A percentile compares a stretch with the other conserved stretches of the same genome.
Conservation (phyloP, 345 rosid genomes). For the Eucalyptus pumila region DNA sequence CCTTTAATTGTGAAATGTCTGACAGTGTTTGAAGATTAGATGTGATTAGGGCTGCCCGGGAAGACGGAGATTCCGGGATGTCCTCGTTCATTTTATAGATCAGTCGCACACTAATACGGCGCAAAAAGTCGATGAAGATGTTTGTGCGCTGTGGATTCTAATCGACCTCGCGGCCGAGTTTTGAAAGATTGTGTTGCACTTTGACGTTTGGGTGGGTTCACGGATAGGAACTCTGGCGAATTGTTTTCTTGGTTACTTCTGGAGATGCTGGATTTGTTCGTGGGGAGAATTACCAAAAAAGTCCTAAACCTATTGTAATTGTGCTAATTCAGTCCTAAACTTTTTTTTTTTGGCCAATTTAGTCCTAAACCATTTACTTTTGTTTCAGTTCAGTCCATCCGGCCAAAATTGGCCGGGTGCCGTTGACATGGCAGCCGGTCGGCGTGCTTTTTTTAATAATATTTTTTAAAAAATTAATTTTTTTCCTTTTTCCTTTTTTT, state of each 20-base stretch:
- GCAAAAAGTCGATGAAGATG: neutral
- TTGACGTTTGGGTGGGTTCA: neutral
- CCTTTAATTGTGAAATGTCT: neutral
- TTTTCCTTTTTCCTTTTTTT: no score
- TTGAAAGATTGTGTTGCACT: neutral
- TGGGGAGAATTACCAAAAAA: no score
- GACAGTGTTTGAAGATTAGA: neutral
- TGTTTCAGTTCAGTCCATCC: no score
- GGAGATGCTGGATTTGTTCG: no score
- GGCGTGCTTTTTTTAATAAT: no score
- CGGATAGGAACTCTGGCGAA: rapidly evolving
- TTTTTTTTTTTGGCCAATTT: no score
- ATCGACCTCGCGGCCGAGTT: rapidly evolving
- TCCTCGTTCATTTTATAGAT: neutral
- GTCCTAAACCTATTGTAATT: no score
- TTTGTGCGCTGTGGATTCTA: neutral
- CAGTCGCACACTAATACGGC: rapidly evolving
- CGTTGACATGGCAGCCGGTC: no score
- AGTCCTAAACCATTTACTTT: no score
- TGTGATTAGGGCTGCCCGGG: neutral
- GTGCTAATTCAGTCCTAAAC: no score
- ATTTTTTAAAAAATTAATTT: no score
- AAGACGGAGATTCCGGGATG: neutral
- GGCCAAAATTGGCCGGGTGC: no score
- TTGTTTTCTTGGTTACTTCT: neutral